These are phyloP conservation scores for Pleurotus platypus DNA, from an alignment of 768 basidiomycete genomes.

Conservation along the genomic window DNA sequence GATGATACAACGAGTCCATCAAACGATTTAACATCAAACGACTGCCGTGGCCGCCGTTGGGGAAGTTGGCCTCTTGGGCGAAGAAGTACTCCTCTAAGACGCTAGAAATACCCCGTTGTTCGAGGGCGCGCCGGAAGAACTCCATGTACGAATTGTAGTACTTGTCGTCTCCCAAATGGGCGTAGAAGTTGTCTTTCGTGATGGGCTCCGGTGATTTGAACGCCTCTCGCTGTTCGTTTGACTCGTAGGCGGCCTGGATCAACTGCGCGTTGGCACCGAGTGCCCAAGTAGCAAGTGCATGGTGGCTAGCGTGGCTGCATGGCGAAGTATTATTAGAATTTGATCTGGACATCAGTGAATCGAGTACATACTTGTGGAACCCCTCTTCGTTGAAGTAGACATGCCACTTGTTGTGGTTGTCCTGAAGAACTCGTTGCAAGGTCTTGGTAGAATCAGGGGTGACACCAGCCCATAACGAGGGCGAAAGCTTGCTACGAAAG, in stretches of 20 bases:
- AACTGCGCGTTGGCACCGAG: slow-evolving; percentile 47
- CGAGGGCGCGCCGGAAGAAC: slow-evolving; percentile 45
- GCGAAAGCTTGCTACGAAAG: slow-evolving; percentile 21
- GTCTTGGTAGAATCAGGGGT: slow-evolving; percentile 33
- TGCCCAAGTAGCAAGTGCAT: slow-evolving; percentile 53
- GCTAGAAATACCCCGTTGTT: slow-evolving; percentile 36
- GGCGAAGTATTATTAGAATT: slow-evolving; percentile 12
- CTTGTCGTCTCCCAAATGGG: slow-evolving; percentile 53
- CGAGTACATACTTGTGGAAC: slow-evolving; percentile 31
- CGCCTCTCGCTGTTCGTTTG: slow-evolving; percentile 31
- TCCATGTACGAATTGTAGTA: slow-evolving; percentile 55
- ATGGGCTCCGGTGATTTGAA: slow-evolving; percentile 44
- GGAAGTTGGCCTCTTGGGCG: slow-evolving; percentile 45
- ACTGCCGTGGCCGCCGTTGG: background rate
- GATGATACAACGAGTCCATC: slow-evolving; percentile 55
- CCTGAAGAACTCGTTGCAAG: slow-evolving; percentile 37
- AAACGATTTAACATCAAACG: slow-evolving; percentile 53
- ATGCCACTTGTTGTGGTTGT: slow-evolving; percentile 51
- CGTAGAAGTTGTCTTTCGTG: slow-evolving; percentile 42
- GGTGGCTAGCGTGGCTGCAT: slow-evolving; percentile 53
- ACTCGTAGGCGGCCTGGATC: slow-evolving; percentile 34
- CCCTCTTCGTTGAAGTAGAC: slow-evolving; percentile 44
- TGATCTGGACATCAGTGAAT: slow-evolving; percentile 25
- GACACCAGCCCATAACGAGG: slow-evolving; percentile 28
- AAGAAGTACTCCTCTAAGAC: slow-evolving; percentile 64